Base-by-base conservation (phyloP, 495 filamentous ascomycete species). In the Hypoxylon perforatum region DNA sequence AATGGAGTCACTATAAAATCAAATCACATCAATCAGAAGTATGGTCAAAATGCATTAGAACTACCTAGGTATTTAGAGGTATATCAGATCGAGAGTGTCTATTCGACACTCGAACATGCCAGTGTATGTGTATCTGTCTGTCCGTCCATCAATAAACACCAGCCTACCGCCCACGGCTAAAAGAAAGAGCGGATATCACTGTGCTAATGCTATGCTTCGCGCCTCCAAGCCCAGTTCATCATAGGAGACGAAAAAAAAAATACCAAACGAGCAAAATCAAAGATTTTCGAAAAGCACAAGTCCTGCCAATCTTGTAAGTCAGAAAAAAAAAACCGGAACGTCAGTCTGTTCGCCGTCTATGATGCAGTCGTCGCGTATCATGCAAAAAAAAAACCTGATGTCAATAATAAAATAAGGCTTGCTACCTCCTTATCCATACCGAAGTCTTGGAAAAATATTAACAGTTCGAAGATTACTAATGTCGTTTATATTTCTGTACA, bases 401-500 rank as follows among this genome's bases (percentile, higher is more conserved):
- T 48, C 33, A 49, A n/a, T 19, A 47, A 15, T 22, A 21, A 38
- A 42, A 44, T 9, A 10, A 49, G 10, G 12, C 23, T 19, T 22
- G 36, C n/a, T 23, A 35, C 25, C 25, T 14, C 36, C 36, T 23
- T 53, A 39, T 42, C 66, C 56, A 35, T 60, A 69, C 55, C 64
- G 56, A 60, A 23, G 35, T 50, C 66, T 50, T n/a, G 36, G 57
- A 39, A 8, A 33, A 38, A 21, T 30, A 57, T 42, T 50, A 44
- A 38, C 58, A 39, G 11, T 28, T 46, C n/a, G 14, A 57, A 41
- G 15, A 57, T 57, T 7, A 47, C 33, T 65, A 79, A 42, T 77
- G 73, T 45, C 72, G 72, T 62, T 81, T 81, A 57, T 81, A 78
- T 74, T 80, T 81, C 77, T 78, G 63, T 56, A 52, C n/a, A 14